Evolutionary conservation across 2,329 filamentous ascomycete genomes (phyloP), one percentile per base, ranked within the genome.

Genomic region (Ceratocystis eucalypticola): DNA sequence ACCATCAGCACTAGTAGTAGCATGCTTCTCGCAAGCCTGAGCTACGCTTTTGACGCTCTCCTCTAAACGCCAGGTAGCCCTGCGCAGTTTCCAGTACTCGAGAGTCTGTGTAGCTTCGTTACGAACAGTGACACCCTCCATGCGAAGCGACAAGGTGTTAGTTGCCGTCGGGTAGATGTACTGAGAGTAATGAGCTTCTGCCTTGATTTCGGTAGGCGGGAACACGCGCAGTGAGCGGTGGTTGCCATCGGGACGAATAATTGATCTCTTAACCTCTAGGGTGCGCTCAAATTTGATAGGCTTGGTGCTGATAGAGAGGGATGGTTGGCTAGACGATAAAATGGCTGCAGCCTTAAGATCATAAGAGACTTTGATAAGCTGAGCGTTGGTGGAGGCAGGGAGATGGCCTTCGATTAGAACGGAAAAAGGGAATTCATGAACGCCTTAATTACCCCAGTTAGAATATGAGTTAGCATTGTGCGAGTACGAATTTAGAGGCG

Each of bases 211-310:
- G 70, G 94, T 99, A 0, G 94, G 93, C 61, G 93, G 94, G 77
- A 99, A 99, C 73, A 97, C 89, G 72, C 93, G 90, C 69, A 96
- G 86, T 17, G 89, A 95, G 76, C 92, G 87, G 76, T 95, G 93
- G 69, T 95, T 91, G 65, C 83, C 81, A 62, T 91, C 88, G 2
- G 89, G 84, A 65, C 88, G 77, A 6, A 77, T 81, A 30, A 97
- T 84, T 44, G 91, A 88, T 69, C 93, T 89, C 77, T 87, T 87
- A 70, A 97, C 82, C 66, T 86, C 80, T 57, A 97, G 79, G 8
- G 82, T 82, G 71, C 85, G 84, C 69, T 84, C 82, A 72, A 90
- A 83, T 70, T 81, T 84, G 72, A 89, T 80, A 28, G 76, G 72
- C 4, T 73, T 65, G 62, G 71, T 70, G 20, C 70, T 65, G 59